These are phyloP conservation scores for Crataegus laevigata DNA, from an alignment of 306 rosid genomes.

Conservation along the genomic window DNA sequence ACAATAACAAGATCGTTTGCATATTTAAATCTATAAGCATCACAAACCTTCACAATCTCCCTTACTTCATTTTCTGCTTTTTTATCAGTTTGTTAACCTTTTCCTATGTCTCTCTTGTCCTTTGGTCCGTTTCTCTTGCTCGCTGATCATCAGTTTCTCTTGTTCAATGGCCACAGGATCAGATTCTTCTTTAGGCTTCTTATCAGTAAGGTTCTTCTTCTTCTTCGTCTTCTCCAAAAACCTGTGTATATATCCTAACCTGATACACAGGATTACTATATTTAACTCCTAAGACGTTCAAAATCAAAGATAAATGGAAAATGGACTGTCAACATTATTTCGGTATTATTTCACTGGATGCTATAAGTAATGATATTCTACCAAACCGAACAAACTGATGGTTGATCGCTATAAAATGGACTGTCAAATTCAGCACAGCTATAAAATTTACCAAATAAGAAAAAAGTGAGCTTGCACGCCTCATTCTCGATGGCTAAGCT, in stretches of 20 bases:
- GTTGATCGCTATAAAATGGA: not conserved
- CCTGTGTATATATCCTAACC: slow-evolving; percentile 49
- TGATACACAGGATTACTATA: slow-evolving; percentile 26
- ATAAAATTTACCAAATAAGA: not conserved
- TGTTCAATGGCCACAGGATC: slow-evolving; percentile 23
- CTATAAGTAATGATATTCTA: too few relatives aligned
- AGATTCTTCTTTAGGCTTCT: slow-evolving; percentile 30
- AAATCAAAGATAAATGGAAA: slow-evolving; percentile 12
- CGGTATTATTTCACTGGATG: not conserved
- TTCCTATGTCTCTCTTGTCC: slow-evolving; percentile 35
- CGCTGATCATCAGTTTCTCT: slow-evolving; percentile 15
- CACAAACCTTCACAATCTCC: slow-evolving; percentile 51
- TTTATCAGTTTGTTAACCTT: slow-evolving; percentile 51
- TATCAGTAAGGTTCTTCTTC: slow-evolving; percentile 22
- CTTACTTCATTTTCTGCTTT: slow-evolving; percentile 51
- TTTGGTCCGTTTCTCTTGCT: slow-evolving; percentile 24
- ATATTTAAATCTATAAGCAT: slow-evolving; percentile 6
- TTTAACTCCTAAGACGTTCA: not conserved
- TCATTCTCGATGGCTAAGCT: slow-evolving; percentile 83
- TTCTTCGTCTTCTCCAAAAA: slow-evolving; percentile 57
- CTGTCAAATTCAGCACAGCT: too few relatives aligned
- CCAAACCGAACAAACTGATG: too few relatives aligned
- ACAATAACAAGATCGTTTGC: slow-evolving; percentile 1
- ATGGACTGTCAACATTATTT: not conserved
- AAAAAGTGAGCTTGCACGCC: slow-evolving; percentile 34